Evolutionary conservation across 306 rosid genomes (phyloP).

Genomic region (Citrullus colocynthis): DNA sequence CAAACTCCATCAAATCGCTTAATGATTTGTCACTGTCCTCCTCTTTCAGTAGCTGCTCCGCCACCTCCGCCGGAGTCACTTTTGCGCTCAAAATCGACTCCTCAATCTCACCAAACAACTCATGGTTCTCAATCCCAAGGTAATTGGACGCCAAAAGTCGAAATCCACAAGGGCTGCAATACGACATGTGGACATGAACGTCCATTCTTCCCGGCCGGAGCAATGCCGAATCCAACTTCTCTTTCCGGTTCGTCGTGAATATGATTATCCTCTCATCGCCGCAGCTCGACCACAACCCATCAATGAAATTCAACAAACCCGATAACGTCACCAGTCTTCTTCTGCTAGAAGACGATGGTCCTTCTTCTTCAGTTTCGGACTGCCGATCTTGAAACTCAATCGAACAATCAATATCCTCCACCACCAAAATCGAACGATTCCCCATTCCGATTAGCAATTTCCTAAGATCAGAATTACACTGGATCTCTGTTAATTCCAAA

Average conservation of each 20-base stretch:
- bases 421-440: slow-evolving; percentile 56
- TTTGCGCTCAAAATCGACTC: slow-evolving; percentile 1
- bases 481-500: slow-evolving; percentile 45
- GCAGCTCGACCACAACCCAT: slow-evolving; percentile 38
- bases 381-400: slow-evolving; percentile 36
- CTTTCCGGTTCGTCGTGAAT: slow-evolving; percentile 39
- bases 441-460: slow-evolving; percentile 34
- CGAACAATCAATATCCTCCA: slow-evolving; percentile 75
- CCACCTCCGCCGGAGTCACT: slow-evolving; percentile 32
- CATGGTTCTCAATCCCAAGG: slow-evolving; percentile 25
- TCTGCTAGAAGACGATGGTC: neutral
- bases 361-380: neutral
- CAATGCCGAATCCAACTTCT: slow-evolving; percentile 30
- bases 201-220: slow-evolving; percentile 42
- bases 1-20: slow-evolving; percentile 15
- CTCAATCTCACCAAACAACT: slow-evolving; percentile 15
- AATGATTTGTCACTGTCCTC: slow-evolving; percentile 7
- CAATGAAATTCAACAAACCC: slow-evolving; percentile 36
- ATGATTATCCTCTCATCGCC: slow-evolving; percentile 40
- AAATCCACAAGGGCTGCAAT: slow-evolving; percentile 32
- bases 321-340: slow-evolving; percentile 25
- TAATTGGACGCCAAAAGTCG: slow-evolving; percentile 19
- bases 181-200: slow-evolving; percentile 40
- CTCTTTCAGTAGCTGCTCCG: slow-evolving; percentile 21
- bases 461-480: slow-evolving; percentile 28